phyloP scores from a whole-genome alignment of 371 early-diverging fungal genomes.

The Circinella umbellata region DNA sequence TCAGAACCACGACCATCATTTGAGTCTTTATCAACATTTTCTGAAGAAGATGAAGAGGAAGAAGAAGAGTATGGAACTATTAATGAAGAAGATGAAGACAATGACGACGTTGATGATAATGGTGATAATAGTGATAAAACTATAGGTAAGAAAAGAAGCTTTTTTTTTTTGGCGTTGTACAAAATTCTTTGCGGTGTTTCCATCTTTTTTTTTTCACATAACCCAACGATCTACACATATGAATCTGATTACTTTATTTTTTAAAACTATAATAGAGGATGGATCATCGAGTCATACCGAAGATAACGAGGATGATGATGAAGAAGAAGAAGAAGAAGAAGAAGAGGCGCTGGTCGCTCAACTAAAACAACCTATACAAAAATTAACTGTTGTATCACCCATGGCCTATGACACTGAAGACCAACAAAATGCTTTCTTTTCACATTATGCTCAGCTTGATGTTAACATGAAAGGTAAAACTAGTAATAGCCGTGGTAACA shows the following conservation, averaged over 20 bases:
- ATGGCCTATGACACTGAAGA: conserved; percentile 22
- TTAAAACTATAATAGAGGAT: not conserved
- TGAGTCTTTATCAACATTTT: conserved; percentile 1
- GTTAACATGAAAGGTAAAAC: not conserved
- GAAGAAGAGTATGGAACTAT: not conserved
- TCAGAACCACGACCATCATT: not conserved
- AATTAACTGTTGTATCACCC: conserved; percentile 15
- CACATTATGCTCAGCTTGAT: conserved; percentile 7
- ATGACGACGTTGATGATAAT: not conserved
- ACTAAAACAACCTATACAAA: conserved; percentile 3
- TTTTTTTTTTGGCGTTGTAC: no score
- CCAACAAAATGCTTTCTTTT: conserved; percentile 21
- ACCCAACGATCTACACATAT: no score
- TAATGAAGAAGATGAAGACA: not conserved
- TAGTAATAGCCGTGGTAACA: not conserved
- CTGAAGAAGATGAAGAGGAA: conserved; percentile 1
- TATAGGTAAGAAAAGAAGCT: not conserved
- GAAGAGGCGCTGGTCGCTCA: conserved; percentile 6
- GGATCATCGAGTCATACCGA: not conserved
- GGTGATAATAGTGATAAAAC: not conserved
- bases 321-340: conserved; percentile 3
- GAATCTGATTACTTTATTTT: no score
- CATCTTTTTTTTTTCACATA: not conserved
- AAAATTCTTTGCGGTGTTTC: not conserved
- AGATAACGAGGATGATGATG: not conserved